Conservation (phyloP, 2,329 filamentous ascomycete species). For the Exophiala mesophila region DNA sequence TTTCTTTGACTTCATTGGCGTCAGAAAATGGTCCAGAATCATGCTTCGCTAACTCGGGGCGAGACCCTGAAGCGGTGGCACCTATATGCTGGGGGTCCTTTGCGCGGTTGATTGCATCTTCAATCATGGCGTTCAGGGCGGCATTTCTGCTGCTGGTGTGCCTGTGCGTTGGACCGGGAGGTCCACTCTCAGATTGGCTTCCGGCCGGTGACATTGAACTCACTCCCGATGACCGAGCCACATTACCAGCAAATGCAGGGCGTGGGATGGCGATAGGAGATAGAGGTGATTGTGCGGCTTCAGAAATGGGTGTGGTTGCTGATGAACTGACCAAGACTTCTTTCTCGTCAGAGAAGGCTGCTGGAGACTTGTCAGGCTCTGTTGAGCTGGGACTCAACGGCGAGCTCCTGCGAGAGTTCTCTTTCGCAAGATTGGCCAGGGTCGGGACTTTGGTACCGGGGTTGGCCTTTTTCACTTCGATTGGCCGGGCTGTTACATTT, state of each 20-base stretch:
- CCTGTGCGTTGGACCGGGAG: constrained; percentile 17
- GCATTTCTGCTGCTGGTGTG: constrained; percentile 27
- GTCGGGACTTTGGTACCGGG: constrained; percentile 31
- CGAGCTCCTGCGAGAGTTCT: constrained; percentile 20
- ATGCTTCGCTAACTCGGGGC: constrained; percentile 28
- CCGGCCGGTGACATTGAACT: constrained; percentile 17
- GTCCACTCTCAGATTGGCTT: constrained; percentile 2
- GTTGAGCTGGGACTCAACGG: neutral
- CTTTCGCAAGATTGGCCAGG: constrained; percentile 29
- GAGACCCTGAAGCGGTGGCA: constrained; percentile 19
- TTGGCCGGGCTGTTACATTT: constrained; percentile 40
- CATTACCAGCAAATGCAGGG: constrained; percentile 18
- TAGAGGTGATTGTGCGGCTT: constrained; percentile 9
- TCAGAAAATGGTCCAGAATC: constrained; percentile 42
- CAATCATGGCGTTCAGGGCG: constrained; percentile 31
- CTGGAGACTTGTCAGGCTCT: constrained; percentile 14
- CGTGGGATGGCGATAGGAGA: constrained; percentile 18
- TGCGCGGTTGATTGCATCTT: constrained; percentile 29
- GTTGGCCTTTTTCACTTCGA: constrained; percentile 39
- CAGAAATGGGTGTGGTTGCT: constrained; percentile 8
- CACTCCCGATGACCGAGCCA: constrained; percentile 21
- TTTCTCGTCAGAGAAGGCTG: constrained; percentile 23
- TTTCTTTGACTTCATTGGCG: constrained; percentile 37
- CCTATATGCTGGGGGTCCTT: constrained; percentile 18
- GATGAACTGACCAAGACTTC: constrained; percentile 19